Evolutionary conservation across 169 alveolate genomes (phyloP), one percentile per base, ranked within the genome.

Genomic region (Pseudocohnilembus persalinus): DNA sequence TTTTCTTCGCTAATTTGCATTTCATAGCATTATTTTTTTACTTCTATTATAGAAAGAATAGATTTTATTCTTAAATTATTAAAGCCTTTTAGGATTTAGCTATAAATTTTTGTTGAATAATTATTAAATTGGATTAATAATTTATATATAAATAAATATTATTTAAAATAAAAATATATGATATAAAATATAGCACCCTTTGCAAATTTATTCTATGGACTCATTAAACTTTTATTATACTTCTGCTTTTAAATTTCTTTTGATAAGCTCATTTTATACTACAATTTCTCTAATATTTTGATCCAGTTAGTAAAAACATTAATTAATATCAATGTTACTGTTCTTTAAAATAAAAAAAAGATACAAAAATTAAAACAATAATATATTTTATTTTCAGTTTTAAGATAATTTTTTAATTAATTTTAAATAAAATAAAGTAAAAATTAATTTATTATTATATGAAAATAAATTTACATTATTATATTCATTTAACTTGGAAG

Each of bases 211-310:
- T 31, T 85, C 89, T 0, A 85, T 84, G 34, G 64, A 31, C 49
- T 85, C 89, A 1, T 80, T 29, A 79, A 85, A 85, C 63, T 85
- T 85, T 33, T 85, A 84, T 1, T 74, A 34, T 1, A 85, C 78
- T 30, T 78, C 84, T 20, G 85, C 78, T 74, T 77, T 85, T 29
- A 85, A 79, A 72, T 65, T 77, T 1, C 77, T 31, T 30, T 77
- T 79, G n/a, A 85, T 79, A 24, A 77, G 49, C 25, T 74, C 64
- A 75, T 85, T 85, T 15, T 85, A 72, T 27, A 85, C 73, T 28
- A 85, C 68, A 34, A 63, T 34, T 65, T 85, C 49, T 25, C 31
- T 26, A n/a, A 79, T 34, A 31, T 33, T 34, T 0, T 35, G 28
- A 27, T 79, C 49, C 15, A 79, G 30, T 63, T 29, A 28, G 4